These are phyloP conservation scores for Asterophora lycoperdoides DNA, from an alignment of 768 basidiomycete species.

Conservation along the genomic window DNA sequence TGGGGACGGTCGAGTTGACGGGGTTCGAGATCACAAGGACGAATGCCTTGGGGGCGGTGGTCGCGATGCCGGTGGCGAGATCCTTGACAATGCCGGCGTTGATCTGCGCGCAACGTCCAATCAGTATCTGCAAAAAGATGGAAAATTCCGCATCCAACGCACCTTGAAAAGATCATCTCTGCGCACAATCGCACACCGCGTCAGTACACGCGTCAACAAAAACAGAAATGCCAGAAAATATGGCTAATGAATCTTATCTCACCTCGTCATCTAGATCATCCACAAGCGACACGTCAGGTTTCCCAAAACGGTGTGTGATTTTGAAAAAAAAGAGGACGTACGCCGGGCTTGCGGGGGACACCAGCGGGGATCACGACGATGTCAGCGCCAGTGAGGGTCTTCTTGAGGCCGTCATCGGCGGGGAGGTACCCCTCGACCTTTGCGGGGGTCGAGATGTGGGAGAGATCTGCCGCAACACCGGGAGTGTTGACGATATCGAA, in stretches of 20 bases:
- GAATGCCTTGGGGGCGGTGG: slow-evolving; percentile 79
- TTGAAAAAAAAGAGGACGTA: slow-evolving; percentile 37
- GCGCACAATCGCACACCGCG: slow-evolving; percentile 6
- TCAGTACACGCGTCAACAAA: slow-evolving; percentile 13
- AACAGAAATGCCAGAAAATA: background rate
- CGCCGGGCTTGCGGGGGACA: slow-evolving; percentile 92
- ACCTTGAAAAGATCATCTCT: slow-evolving; percentile 98
- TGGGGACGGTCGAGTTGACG: slow-evolving; percentile 98
- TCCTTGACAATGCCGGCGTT: slow-evolving; percentile 97
- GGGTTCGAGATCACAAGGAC: slow-evolving; percentile 98
- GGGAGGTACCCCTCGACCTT: slow-evolving; percentile 80
- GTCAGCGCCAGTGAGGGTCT: slow-evolving; percentile 79
- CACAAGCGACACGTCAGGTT: slow-evolving; percentile 10
- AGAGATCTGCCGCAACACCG: slow-evolving; percentile 92
- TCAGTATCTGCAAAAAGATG: background rate
- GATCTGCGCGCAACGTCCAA: slow-evolving; percentile 58
- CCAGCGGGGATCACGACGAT: slow-evolving; percentile 95
- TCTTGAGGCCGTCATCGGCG: slow-evolving; percentile 77
- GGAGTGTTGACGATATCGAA: slow-evolving; percentile 98
- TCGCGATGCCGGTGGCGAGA: slow-evolving; percentile 87
- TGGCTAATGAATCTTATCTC: slow-evolving; percentile 14
- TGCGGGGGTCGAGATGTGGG: slow-evolving; percentile 88
- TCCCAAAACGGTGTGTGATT: slow-evolving; percentile 2
- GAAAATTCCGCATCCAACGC: slow-evolving; percentile 12
- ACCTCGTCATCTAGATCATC: slow-evolving; percentile 48